phyloP scores from a whole-genome alignment of 106 monocot genomes.

The Platanthera guangdongensis region DNA sequence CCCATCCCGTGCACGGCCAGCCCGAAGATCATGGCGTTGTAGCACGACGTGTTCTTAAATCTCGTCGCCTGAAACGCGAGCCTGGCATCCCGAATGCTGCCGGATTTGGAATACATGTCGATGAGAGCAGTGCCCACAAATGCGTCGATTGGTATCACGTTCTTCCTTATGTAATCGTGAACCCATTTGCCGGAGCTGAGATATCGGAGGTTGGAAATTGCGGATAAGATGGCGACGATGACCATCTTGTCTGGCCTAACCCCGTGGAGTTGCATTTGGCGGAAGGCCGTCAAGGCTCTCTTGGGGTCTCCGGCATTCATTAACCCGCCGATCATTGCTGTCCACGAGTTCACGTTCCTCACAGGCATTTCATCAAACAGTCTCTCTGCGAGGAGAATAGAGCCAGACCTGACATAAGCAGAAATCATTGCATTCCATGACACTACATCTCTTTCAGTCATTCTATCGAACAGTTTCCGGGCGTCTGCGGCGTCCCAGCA shows the following conservation, averaged over 20 bases:
- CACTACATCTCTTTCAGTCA: conserved; percentile 6
- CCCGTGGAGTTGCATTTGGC: conserved; percentile 11
- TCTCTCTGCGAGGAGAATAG: conserved; percentile 2
- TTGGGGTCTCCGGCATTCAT: conserved; percentile 16
- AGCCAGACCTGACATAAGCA: conserved; percentile 26
- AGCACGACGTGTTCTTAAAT: conserved; percentile 41
- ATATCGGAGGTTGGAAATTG: conserved; percentile 39
- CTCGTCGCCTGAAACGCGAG: conserved; percentile 33
- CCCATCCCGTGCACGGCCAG: conserved; percentile 60
- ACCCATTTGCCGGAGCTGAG: conserved; percentile 37
- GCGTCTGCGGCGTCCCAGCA: not conserved
- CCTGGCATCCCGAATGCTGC: conserved; percentile 32
- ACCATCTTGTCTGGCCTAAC: conserved; percentile 41
- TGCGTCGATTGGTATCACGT: conserved; percentile 11
- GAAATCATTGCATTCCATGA: conserved; percentile 10
- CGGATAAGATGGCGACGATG: conserved; percentile 34
- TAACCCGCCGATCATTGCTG: conserved; percentile 35
- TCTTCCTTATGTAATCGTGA: conserved; percentile 12
- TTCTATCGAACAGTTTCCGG: conserved; percentile 4
- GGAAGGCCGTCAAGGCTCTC: conserved; percentile 30
- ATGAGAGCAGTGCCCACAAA: conserved; percentile 47
- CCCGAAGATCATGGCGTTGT: conserved; percentile 57
- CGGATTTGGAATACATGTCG: conserved; percentile 70
- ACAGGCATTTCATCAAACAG: conserved; percentile 38
- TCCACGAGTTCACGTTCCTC: conserved; percentile 44